These are phyloP conservation scores for Eremothecium sinecaudum DNA, from an alignment of 1,139 yeast species.

Conservation along the genomic window DNA sequence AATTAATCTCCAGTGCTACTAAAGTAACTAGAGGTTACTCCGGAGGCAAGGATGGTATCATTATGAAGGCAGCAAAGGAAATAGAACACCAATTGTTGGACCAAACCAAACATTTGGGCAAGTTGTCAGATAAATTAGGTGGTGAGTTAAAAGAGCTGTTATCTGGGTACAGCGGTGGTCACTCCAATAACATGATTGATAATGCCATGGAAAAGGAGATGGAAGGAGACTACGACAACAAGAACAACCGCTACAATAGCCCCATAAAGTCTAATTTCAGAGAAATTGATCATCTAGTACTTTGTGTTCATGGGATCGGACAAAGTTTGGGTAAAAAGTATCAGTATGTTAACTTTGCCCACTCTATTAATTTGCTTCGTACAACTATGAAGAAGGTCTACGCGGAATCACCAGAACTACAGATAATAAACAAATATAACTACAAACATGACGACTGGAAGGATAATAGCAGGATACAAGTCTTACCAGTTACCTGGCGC, in stretches of 20 bases:
- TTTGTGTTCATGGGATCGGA: conserved; percentile 92
- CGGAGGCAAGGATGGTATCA: conserved; percentile 3
- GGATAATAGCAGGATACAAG: conserved; percentile 57
- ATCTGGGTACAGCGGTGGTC: conserved; percentile 13
- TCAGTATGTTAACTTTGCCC: conserved; percentile 78
- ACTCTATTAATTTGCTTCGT: conserved; percentile 66
- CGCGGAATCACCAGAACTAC: conserved; percentile 37
- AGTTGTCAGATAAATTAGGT: conserved; percentile 17
- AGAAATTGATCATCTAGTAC: conserved; percentile 64
- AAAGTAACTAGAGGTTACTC: conserved; percentile 18
- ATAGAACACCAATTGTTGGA: conserved; percentile 12
- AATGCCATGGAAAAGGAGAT: conserved; percentile 38
- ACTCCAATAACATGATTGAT: conserved; percentile 16
- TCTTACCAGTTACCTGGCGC: conserved; percentile 72
- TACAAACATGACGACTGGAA: conserved; percentile 23
- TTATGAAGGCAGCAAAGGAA: conserved; percentile 8
- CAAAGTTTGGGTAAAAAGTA: conserved; percentile 75
- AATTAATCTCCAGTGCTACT: conserved; percentile 21
- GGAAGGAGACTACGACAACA: conserved; percentile 42
- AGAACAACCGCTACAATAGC: conserved; percentile 12
- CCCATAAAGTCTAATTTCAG: conserved; percentile 32
- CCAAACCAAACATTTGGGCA: conserved; percentile 14
- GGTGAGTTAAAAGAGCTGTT: conserved; percentile 18
- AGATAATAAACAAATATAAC: conserved; percentile 28
- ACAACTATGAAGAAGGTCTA: conserved; percentile 53